Evolutionary conservation across 257 asterid genomes (phyloP).

Genomic region (Salvia miltiorrhiza): DNA sequence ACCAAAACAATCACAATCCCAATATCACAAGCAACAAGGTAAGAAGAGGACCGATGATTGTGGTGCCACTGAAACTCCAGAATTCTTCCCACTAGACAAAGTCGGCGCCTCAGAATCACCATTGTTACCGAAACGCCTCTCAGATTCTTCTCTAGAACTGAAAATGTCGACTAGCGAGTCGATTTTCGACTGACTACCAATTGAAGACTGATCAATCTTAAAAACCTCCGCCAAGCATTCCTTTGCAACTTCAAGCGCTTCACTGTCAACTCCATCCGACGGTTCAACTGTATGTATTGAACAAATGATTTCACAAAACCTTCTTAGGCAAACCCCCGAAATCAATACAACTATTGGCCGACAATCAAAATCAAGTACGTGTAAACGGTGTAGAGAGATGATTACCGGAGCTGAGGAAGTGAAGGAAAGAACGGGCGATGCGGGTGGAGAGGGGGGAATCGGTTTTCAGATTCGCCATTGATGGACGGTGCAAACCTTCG

Average conservation of each 20-base stretch:
- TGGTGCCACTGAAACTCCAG: conserved; percentile 26
- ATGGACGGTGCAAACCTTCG: conserved; percentile 10
- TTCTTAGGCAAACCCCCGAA: conserved; percentile 4
- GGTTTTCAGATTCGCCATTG: conserved; percentile 59
- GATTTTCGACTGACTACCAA: conserved; percentile 23
- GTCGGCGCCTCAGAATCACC: conserved; percentile 36
- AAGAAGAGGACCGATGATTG: conserved; percentile 27
- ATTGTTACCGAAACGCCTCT: conserved; percentile 14
- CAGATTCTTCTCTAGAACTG: conserved; percentile 30
- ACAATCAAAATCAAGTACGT: conserved; percentile 1
- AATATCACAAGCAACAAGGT: not conserved
- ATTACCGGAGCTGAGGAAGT: conserved; percentile 65
- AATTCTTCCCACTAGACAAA: conserved; percentile 34
- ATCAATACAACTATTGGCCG: conserved; percentile 10
- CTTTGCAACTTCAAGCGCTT: conserved; percentile 74
- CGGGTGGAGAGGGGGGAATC: conserved; percentile 81
- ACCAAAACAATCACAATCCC: not conserved
- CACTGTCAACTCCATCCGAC: conserved; percentile 55
- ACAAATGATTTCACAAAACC: not conserved
- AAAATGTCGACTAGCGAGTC: conserved; percentile 66
- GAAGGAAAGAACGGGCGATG: conserved; percentile 65
- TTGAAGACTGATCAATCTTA: conserved; percentile 56
- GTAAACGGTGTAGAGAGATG: not conserved
- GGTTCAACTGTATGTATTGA: conserved; percentile 55
- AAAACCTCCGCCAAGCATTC: conserved; percentile 77